A percentile compares a stretch with the other conserved stretches of the same genome.
phyloP scores from a whole-genome alignment of 176 grass and related monocot species.

The Zizania latifolia region DNA sequence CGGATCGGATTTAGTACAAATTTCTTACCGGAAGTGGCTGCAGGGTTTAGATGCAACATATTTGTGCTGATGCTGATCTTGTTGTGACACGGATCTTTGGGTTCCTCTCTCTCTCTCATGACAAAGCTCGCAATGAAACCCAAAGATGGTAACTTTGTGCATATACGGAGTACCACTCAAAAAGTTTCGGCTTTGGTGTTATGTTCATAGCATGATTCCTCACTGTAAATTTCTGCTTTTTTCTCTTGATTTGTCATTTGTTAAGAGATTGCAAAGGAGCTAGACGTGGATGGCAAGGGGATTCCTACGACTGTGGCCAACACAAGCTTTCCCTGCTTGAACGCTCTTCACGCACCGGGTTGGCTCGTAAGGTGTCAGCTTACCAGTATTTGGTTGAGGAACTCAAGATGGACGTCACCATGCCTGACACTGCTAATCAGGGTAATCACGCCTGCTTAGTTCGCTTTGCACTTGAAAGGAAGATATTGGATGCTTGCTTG shows the following conservation, averaged over 20 bases:
- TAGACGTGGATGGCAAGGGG: slow-evolving; percentile 16
- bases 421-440: background rate
- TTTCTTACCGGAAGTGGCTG: background rate
- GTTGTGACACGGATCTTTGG: background rate
- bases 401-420: slow-evolving; percentile 3
- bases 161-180: background rate
- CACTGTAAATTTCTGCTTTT: background rate
- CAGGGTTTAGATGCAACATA: background rate
- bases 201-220: background rate
- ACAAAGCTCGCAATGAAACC: background rate
- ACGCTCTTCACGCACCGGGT: background rate
- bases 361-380: background rate
- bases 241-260: background rate
- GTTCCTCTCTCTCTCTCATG: background rate
- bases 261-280: slow-evolving; percentile 16
- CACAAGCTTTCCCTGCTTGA: slow-evolving; percentile 1
- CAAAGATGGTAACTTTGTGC: background rate
- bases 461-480: no score
- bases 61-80: background rate
- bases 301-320: slow-evolving; percentile 11
- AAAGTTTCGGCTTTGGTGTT: background rate
- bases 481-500: no score
- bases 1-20: no score
- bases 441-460: background rate
- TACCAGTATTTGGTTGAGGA: slow-evolving; percentile 18